These are phyloP conservation scores for Ophiostoma himal-ulmi DNA, from an alignment of 2,329 filamentous ascomycete genomes.

Conservation along the genomic window DNA sequence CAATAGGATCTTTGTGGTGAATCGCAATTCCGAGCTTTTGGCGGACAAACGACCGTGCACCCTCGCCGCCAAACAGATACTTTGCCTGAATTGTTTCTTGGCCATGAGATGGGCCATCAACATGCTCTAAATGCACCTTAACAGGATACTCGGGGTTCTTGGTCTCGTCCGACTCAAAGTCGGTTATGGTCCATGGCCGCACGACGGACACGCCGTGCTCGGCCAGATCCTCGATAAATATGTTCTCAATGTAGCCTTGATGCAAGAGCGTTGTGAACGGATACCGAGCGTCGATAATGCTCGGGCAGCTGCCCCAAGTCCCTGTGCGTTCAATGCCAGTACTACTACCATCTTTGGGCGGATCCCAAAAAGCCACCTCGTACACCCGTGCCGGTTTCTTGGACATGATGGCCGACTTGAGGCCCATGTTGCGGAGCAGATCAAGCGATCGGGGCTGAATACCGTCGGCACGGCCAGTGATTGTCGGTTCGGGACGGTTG, in stretches of 20 bases:
- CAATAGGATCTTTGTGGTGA: slow-evolving; percentile 62
- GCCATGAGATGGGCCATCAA: slow-evolving; percentile 57
- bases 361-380: slow-evolving; percentile 70
- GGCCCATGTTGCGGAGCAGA: slow-evolving; percentile 78
- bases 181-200: slow-evolving; percentile 59
- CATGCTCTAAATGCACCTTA: slow-evolving; percentile 67
- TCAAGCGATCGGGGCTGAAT: slow-evolving; percentile 88
- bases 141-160: slow-evolving; percentile 61
- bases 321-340: slow-evolving; percentile 59
- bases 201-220: slow-evolving; percentile 57
- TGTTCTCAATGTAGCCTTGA: slow-evolving; percentile 64
- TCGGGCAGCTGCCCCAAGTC: slow-evolving; percentile 82
- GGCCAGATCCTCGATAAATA: slow-evolving; percentile 60
- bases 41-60: slow-evolving; percentile 61
- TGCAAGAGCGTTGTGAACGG: slow-evolving; percentile 66
- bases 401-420: slow-evolving; percentile 84
- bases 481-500: slow-evolving; percentile 76
- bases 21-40: slow-evolving; percentile 64
- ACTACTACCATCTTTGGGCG: slow-evolving; percentile 45
- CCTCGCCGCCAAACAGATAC: slow-evolving; percentile 67
- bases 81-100: slow-evolving; percentile 63
- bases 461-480: slow-evolving; percentile 81
- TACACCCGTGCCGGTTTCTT: slow-evolving; percentile 81
- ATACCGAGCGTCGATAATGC: slow-evolving; percentile 69
- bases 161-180: slow-evolving; percentile 54